Evolutionary conservation across 441 rosid species (phyloP).

Genomic region (Eruca vesicaria): DNA sequence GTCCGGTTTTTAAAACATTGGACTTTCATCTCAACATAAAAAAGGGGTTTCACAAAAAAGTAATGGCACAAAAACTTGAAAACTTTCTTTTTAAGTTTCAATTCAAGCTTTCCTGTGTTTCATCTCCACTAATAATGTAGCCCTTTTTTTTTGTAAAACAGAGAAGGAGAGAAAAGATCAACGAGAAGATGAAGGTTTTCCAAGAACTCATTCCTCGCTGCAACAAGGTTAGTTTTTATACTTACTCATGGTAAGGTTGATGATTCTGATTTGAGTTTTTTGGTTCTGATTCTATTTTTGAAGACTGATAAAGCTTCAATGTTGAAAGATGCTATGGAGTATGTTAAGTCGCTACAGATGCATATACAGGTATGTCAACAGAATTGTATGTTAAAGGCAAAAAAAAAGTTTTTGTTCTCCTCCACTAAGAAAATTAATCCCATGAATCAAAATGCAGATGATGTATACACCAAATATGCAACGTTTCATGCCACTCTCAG

Average conservation of each 20-base stretch:
- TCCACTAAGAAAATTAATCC: not conserved
- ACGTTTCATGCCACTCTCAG: conserved; percentile 21
- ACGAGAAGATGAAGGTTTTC: conserved; percentile 79
- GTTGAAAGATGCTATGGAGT: conserved; percentile 87
- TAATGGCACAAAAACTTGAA: too few species aligned
- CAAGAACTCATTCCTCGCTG: conserved; percentile 91
- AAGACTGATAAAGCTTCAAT: conserved; percentile 91
- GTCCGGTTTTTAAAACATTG: too few species aligned
- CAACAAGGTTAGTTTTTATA: too few species aligned
- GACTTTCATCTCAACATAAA: too few species aligned
- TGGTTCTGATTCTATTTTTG: not conserved
- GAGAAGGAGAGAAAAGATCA: conserved; percentile 87
- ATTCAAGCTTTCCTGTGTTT: not conserved
- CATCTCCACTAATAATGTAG: not conserved
- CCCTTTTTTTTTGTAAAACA: conserved; percentile 21
- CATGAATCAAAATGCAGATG: not conserved
- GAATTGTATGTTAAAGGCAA: not conserved
- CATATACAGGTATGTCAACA: conserved; percentile 64
- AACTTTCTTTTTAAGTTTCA: too few species aligned
- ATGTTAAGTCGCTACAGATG: conserved; percentile 71
- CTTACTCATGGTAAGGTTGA: not conserved
- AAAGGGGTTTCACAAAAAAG: too few species aligned
- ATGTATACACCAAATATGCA: conserved; percentile 8
- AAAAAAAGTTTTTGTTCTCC: not conserved
- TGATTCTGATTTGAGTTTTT: not conserved